Evolutionary conservation across 1,284 basidiomycete species (phyloP), one percentile per base, ranked within the genome.

Genomic region (Ustilago hordei): DNA sequence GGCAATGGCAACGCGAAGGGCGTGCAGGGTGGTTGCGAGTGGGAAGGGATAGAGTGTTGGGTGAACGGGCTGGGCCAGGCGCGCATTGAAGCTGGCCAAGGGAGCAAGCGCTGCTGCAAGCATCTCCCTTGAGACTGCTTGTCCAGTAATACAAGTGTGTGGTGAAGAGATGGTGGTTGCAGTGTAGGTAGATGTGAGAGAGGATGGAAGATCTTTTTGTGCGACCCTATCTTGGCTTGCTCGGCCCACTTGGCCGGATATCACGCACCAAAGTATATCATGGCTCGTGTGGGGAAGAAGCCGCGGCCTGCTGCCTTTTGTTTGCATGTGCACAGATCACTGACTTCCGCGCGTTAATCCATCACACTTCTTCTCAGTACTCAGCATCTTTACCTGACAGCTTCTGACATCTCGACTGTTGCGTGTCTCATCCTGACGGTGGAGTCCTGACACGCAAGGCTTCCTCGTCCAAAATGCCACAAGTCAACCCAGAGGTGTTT

Each of bases 11-110:
- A 82, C 78, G 31, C 81, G 72, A 0, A 68, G 55, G 2, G 81
- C 81, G 56, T 82, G 81, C 13, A 82, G 61, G 23, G 71, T 77
- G 4, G 81, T 73, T 19, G 69, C 64, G 38, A 75, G 71, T 0
- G 81, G 69, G 63, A 81, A 81, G 3, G 80, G 80, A 60, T 77
- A 80, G 36, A 80, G 65, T 0, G 69, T 73, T 3, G 79, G 54
- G 39, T 81, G 78, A 11, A 82, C 69, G 23, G 72, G 78, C 35
- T 61, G 66, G 23, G 59, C 52, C 7, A 82, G 47, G 2, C 55
- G 54, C 38, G 64, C 64, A 28, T 82, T 82, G 65, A 82, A 56
- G 48, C 47, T 50, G 15, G 75, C 78, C 6, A 76, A 47, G 2
- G 72, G 74, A 0, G 69, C 58, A 12, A 82, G 72, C 8, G 67